Evolutionary conservation across 2,329 filamentous ascomycete species (phyloP), one percentile per base, ranked within the genome.

Genomic region (Sclerotinia glacialis): DNA sequence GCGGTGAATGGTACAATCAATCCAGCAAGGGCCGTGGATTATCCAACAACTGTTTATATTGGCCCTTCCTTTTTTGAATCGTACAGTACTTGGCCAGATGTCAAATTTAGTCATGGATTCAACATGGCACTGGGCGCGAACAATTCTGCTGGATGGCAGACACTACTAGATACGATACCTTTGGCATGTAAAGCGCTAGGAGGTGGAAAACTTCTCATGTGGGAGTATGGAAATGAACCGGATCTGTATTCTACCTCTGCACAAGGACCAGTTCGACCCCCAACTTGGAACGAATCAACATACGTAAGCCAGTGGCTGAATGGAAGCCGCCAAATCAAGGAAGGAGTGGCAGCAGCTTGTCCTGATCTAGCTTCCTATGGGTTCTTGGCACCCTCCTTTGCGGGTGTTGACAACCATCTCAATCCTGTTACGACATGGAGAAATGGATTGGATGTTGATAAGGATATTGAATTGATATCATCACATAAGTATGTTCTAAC

Each of bases 191-290:
- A 83, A 70, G 83, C 85, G 4, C 76, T 89, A 0, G 77, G 78
- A 2, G 76, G 76, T 14, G 81, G 80, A 7, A 84, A 80, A 64
- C 76, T 88, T 7, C 80, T 84, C 34, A 78, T 78, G 69, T 89
- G 84, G 84, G 85, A 87, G 72, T 84, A 88, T 70, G 86, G 87
- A 49, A 89, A 89, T 71, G 86, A 89, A 74, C 85, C 85, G 0
- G 86, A 89, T 74, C 76, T 88, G 9, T 89, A 78, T 75, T 81
- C 82, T 23, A 82, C 80, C 1, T 83, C 81, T 26, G 75, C 80
- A 3, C 83, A 85, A 69, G 81, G 82, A 0, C 77, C 79, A 0
- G 81, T 85, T 26, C 77, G 86, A n/a, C 82, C 85, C 0, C 37
- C 78, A 0, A 77, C 73, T 37, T 89, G 84, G 81, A 81, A 80